Percentiles rank a stretch among this genome's conserved stretches.
Conservation (phyloP, 441 rosid species). For the Populus hybrid region DNA sequence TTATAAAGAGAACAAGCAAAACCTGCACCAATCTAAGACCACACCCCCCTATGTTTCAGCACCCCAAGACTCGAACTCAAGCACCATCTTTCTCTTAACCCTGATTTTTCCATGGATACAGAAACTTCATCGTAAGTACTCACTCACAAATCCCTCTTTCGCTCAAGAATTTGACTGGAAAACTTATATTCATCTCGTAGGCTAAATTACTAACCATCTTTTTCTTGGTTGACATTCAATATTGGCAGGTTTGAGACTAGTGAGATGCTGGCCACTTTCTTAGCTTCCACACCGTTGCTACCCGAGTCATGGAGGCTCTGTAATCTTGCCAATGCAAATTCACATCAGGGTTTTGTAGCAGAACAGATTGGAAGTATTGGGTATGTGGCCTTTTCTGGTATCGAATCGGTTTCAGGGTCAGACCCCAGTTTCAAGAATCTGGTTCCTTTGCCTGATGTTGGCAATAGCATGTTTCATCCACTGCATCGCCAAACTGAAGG, state of each 20-base stretch:
- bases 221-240: not conserved
- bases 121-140: not conserved
- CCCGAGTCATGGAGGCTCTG: slow-evolving; percentile 55
- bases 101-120: not conserved
- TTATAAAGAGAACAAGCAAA: not conserved
- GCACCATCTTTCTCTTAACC: not conserved
- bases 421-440: slow-evolving; percentile 15
- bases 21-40: not conserved
- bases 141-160: not conserved
- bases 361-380: slow-evolving; percentile 37
- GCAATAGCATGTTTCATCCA: slow-evolving; percentile 27
- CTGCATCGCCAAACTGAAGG: slow-evolving; percentile 18
- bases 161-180: not conserved
- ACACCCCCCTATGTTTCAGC: not conserved
- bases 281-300: slow-evolving; percentile 53
- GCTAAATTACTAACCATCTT: not conserved
- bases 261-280: slow-evolving; percentile 57
- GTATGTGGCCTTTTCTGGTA: slow-evolving; percentile 53
- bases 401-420: slow-evolving; percentile 16
- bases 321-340: slow-evolving; percentile 27
- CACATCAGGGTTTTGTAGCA: slow-evolving; percentile 23
- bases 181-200: not conserved
- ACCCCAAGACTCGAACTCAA: not conserved
- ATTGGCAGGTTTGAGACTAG: slow-evolving; percentile 53
- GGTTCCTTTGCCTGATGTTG: slow-evolving; percentile 26